These are phyloP conservation scores for Ophiosphaerella korrae DNA, from an alignment of 2,329 filamentous ascomycete species.

Conservation along the genomic window DNA sequence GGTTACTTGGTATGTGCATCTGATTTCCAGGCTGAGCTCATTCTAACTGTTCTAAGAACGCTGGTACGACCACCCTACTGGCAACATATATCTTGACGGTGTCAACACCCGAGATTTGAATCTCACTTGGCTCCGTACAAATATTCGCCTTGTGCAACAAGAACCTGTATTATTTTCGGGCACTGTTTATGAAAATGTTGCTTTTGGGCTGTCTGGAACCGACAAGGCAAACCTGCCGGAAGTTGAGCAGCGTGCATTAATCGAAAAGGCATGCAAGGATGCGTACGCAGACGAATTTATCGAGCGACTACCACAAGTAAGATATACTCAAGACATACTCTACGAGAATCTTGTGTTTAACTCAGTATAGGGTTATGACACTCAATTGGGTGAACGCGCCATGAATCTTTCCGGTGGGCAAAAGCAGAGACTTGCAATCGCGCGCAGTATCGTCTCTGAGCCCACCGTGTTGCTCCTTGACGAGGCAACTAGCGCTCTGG, in stretches of 20 bases:
- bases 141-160: slow-evolving; percentile 88
- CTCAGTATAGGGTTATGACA: slow-evolving; percentile 81
- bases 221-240: slow-evolving; percentile 56
- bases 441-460: slow-evolving; percentile 83
- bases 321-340: slow-evolving; percentile 2
- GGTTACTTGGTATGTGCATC: slow-evolving; percentile 59
- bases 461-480: slow-evolving; percentile 89
- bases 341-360: background rate
- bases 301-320: slow-evolving; percentile 57
- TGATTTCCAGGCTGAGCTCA: slow-evolving; percentile 79
- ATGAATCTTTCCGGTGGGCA: slow-evolving; percentile 91
- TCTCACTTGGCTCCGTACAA: slow-evolving; percentile 85
- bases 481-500: slow-evolving; percentile 82
- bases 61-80: slow-evolving; percentile 44
- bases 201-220: slow-evolving; percentile 75
- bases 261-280: slow-evolving; percentile 81
- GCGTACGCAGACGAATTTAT: slow-evolving; percentile 97
- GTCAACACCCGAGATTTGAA: slow-evolving; percentile 78
- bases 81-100: slow-evolving; percentile 37
- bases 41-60: slow-evolving; percentile 74
- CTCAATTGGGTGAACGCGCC: slow-evolving; percentile 88
- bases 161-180: slow-evolving; percentile 89
- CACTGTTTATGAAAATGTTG: slow-evolving; percentile 86
- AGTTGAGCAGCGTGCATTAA: slow-evolving; percentile 70
- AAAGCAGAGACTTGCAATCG: slow-evolving; percentile 94